These are phyloP conservation scores for Staphylotrichum tortipilum DNA, from an alignment of 495 filamentous ascomycete genomes.

Conservation along the genomic window DNA sequence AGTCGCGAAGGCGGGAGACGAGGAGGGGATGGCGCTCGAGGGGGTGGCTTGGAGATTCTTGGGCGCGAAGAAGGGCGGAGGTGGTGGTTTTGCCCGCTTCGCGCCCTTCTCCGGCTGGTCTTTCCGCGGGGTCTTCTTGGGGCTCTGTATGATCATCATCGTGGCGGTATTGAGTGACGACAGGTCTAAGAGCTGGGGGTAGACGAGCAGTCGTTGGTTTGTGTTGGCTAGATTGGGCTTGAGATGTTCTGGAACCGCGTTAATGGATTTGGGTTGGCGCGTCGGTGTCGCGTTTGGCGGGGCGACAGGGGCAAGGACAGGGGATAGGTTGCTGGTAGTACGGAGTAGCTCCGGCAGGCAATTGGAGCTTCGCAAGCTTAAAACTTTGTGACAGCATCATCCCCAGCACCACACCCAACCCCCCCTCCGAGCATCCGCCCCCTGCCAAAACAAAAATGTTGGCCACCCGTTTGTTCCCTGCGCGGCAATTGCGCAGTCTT, in stretches of 20 bases:
- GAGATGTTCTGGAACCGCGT: constrained; percentile 15
- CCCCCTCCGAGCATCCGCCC: too few relatives aligned
- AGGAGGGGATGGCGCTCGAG: constrained; percentile 60
- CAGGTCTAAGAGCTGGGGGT: too few relatives aligned
- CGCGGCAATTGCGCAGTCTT: constrained; percentile 1
- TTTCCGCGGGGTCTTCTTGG: constrained; percentile 20
- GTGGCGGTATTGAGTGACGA: too few relatives aligned
- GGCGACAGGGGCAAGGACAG: constrained; percentile 1
- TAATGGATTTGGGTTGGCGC: constrained; percentile 20
- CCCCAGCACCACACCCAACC: too few relatives aligned
- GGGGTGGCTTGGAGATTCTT: constrained; percentile 24
- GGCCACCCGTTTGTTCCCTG: constrained; percentile 7
- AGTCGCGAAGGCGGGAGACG: constrained; percentile 81
- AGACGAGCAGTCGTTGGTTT: too few relatives aligned
- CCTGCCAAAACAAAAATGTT: too few relatives aligned
- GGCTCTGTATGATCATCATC: constrained; percentile 25
- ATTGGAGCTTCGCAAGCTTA: neutral
- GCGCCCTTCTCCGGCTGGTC: constrained; percentile 17
- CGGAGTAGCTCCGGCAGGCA: constrained; percentile 9
- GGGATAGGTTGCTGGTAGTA: neutral
- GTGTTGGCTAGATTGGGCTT: neutral
- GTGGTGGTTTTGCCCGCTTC: constrained; percentile 24
- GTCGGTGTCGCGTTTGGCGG: constrained; percentile 24
- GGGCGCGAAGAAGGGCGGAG: constrained; percentile 32
- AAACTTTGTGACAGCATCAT: constrained; percentile 1